These are phyloP conservation scores for Brassica napus DNA, from an alignment of 345 rosid species.

Conservation along the genomic window DNA sequence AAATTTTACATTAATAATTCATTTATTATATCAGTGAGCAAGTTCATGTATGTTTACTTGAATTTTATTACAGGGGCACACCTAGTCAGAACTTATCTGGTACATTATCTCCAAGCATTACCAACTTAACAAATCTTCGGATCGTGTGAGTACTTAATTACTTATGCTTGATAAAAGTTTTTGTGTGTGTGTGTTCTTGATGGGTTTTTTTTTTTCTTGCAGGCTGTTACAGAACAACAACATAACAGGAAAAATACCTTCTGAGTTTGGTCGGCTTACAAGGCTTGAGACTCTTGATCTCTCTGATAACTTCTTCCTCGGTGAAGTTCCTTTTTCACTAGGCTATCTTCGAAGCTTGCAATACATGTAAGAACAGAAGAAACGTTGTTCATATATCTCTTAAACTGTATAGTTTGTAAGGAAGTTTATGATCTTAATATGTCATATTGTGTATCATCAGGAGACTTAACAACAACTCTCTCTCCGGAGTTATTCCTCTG, in stretches of 20 bases:
- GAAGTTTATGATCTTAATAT: slow-evolving; percentile 16
- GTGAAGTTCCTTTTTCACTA: slow-evolving; percentile 65
- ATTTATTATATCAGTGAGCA: not conserved
- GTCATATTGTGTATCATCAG: slow-evolving; percentile 41
- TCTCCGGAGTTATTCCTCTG: slow-evolving; percentile 66
- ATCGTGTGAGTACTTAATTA: slow-evolving; percentile 56
- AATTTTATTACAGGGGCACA: slow-evolving; percentile 58
- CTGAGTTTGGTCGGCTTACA: slow-evolving; percentile 69
- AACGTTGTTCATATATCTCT: not conserved
- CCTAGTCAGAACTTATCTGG: slow-evolving; percentile 93
- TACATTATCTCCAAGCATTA: slow-evolving; percentile 80
- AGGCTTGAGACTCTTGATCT: slow-evolving; percentile 91
- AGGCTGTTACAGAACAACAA: slow-evolving; percentile 88
- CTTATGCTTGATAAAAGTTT: not conserved
- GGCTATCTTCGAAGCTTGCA: slow-evolving; percentile 68
- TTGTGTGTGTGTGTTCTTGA: slow-evolving; percentile 4
- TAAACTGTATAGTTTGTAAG: not conserved
- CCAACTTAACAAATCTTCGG: slow-evolving; percentile 84
- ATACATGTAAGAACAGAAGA: slow-evolving; percentile 65
- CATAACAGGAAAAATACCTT: slow-evolving; percentile 82
- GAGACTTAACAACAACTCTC: slow-evolving; percentile 92
- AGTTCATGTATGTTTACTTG: not conserved
- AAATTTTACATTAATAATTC: not conserved
- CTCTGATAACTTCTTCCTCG: slow-evolving; percentile 72
- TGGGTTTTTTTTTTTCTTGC: slow-evolving; percentile 21